Conservation (phyloP, 495 filamentous ascomycete genomes). For the Penicillium longicatenatum region DNA sequence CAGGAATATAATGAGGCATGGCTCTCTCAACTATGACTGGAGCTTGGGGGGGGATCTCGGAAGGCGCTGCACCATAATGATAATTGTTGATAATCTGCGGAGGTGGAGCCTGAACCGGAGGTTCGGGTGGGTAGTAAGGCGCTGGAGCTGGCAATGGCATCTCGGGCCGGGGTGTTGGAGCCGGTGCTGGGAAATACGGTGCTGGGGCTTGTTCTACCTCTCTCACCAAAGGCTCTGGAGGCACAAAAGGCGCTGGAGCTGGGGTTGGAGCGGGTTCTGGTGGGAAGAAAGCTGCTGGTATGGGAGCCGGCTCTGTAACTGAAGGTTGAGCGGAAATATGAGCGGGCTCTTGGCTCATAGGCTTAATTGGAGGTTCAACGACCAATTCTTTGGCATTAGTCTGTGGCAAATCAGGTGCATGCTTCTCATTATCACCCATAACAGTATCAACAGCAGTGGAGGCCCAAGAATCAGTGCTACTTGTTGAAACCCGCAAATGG, state of each 20-base stretch:
- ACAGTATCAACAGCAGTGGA: constrained; percentile 4
- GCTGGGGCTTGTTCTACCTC: constrained; percentile 10
- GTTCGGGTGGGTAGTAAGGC: constrained; percentile 1
- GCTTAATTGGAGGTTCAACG: constrained; percentile 1
- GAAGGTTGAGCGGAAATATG: neutral
- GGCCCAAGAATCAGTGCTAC: constrained; percentile 21
- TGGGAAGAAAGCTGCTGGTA: constrained; percentile 10
- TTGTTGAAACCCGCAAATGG: constrained; percentile 17
- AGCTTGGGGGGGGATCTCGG: constrained; percentile 6
- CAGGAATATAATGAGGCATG: constrained; percentile 29
- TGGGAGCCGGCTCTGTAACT: constrained; percentile 8
- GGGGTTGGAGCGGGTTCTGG: constrained; percentile 9
- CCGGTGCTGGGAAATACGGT: constrained; percentile 5
- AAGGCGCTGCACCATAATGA: constrained; percentile 10
- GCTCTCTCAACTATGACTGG: constrained; percentile 26
- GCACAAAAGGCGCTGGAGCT: constrained; percentile 9
- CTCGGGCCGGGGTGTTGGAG: neutral
- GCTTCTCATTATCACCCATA: constrained; percentile 11
- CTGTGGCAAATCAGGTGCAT: constrained; percentile 8
- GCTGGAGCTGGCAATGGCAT: constrained; percentile 16
- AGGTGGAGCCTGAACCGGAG: constrained; percentile 1
- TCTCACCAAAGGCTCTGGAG: constrained; percentile 4
- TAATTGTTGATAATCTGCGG: constrained; percentile 20
- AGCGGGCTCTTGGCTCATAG: neutral
- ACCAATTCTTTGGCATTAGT: neutral